These are phyloP conservation scores for Verticillium dahliae DNA, from an alignment of 2,329 filamentous ascomycete genomes.

Conservation along the genomic window DNA sequence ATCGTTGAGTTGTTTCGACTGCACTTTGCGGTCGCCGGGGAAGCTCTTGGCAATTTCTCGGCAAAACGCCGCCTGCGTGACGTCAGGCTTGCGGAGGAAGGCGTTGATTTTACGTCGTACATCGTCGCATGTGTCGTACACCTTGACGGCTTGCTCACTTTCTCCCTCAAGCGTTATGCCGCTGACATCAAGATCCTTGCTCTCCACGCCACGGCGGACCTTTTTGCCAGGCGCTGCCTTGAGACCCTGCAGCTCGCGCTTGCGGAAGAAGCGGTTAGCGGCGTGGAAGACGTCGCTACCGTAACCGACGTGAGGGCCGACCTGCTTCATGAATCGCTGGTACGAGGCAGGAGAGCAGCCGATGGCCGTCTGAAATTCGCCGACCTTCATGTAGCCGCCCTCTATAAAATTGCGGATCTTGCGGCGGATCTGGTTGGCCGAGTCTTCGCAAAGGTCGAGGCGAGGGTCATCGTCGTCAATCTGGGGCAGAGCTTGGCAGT, in stretches of 20 bases:
- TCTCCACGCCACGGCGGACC: conserved; percentile 1
- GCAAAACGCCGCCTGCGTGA: conserved; percentile 27
- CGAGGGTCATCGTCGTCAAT: neutral
- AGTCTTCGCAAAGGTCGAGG: neutral
- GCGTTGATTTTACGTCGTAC: conserved; percentile 50
- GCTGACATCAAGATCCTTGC: conserved; percentile 29
- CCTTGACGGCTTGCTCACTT: conserved; percentile 32
- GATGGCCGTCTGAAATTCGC: conserved; percentile 36
- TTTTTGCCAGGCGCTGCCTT: neutral
- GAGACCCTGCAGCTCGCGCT: conserved; percentile 40
- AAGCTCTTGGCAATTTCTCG: conserved; percentile 39
- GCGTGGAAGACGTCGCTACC: conserved; percentile 24
- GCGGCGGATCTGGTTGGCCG: conserved; percentile 2
- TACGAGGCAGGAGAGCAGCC: conserved; percentile 30
- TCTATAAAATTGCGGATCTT: conserved; percentile 33
- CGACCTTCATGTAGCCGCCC: conserved; percentile 34
- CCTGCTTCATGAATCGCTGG: conserved; percentile 40
- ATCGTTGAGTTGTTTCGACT: conserved; percentile 34
- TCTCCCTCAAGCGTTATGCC: conserved; percentile 40
- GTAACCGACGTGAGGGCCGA: conserved; percentile 28
- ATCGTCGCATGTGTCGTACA: conserved; percentile 53
- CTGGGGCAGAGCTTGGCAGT: neutral
- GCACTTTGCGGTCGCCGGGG: conserved; percentile 27
- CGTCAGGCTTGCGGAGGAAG: conserved; percentile 29
- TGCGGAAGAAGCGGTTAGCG: conserved; percentile 40